Evolutionary conservation across 1,139 yeast genomes (phyloP), one percentile per base, ranked within the genome.

Genomic region (Zhuliangozyma parablackwelliae): DNA sequence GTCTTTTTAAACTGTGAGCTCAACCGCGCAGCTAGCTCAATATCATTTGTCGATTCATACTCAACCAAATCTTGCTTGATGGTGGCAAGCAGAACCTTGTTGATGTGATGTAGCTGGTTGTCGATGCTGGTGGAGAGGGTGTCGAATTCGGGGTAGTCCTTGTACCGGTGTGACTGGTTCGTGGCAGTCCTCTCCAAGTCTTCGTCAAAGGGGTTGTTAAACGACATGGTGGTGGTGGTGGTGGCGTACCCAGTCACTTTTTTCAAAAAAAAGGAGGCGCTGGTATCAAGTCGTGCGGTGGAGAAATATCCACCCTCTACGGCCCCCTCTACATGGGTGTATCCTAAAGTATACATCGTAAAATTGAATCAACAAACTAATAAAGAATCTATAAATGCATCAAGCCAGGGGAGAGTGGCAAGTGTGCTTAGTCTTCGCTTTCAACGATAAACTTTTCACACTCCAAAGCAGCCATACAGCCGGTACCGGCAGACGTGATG

Each of bases 401-500:
- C 4, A 4, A 16, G 16, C 16, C 16, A 16, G 16, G 16, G 16
- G 16, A 16, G 16, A 16, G 16, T 16, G 16, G 16, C 24, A 23
- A 7, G 6, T 9, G 6, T 9, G 10, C 24, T 28, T 37, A 42
- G 35, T 29, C 44, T 51, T 82, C 90, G 53, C 74, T 73, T 57
- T 86, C 92, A 38, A 90, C 70, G 49, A 90, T 63, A 61, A 75
- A 85, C 63, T 79, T 82, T 70, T 89, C 97, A 56, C 94, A 88
- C 57, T 92, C 98, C 48, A 92, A 76, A 45, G 95, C 99, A 52
- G 99, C 99, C 97, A 90, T 92, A 75, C 98, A 92, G 46, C 99
- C 99, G 48, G 96, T 78, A 58, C 98, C 99, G 26, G 98, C 98
- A 59, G 97, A 89, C 35, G 99, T 92, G 59, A 92, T 88, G 42